phyloP scores from a whole-genome alignment of 2,329 filamentous ascomycete species.

The Cladobotryum mycophilum region DNA sequence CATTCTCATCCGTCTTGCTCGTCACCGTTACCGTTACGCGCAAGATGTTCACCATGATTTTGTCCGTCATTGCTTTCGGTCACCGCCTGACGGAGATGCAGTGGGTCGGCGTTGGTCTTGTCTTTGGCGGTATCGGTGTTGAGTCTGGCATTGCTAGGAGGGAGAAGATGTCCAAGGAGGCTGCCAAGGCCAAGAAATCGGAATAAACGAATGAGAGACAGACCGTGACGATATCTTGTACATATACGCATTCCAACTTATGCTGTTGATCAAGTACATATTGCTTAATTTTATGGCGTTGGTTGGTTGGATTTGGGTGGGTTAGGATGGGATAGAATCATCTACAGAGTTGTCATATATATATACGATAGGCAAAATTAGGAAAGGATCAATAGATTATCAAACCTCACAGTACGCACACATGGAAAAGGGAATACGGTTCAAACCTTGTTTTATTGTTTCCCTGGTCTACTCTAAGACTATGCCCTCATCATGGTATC shows the following conservation, averaged over 20 bases:
- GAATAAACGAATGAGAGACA: conserved; percentile 14
- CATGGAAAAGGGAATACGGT: background rate
- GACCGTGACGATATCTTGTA: background rate
- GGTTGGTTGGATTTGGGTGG: no score
- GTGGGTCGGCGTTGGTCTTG: conserved; percentile 84
- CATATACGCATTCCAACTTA: background rate
- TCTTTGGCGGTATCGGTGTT: conserved; percentile 91
- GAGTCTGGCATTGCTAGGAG: conserved; percentile 74
- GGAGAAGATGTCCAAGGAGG: conserved; percentile 79
- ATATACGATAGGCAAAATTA: no score
- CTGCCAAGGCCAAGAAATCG: conserved; percentile 44
- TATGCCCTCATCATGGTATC: conserved; percentile 7
- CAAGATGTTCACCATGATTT: conserved; percentile 99
- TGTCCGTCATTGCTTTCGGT: conserved; percentile 91
- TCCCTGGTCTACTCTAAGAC: background rate
- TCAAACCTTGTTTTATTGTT: background rate
- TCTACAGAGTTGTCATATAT: no score
- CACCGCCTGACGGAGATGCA: conserved; percentile 83
- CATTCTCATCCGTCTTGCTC: conserved; percentile 84
- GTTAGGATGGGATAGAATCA: background rate
- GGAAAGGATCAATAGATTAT: no score
- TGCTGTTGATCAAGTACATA: conserved; percentile 1
- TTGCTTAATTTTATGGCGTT: conserved; percentile 1
- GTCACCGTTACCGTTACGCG: conserved; percentile 95
- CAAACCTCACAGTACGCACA: background rate